phyloP scores from a whole-genome alignment of 192 early-diverging fungal genomes.

The Coemansia sp. region DNA sequence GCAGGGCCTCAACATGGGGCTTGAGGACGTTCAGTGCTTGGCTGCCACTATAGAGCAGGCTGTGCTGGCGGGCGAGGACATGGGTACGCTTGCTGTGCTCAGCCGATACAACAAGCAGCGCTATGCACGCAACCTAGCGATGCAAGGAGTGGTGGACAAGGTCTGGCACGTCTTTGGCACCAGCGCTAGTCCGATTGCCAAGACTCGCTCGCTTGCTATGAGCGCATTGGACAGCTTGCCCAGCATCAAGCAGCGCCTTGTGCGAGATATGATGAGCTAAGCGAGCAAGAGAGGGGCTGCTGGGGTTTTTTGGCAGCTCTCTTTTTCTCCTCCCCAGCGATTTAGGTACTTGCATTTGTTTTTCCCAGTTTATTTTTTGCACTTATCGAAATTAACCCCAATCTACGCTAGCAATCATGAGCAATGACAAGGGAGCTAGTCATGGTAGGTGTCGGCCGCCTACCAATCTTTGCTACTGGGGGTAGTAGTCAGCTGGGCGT shows the following conservation, averaged over 20 bases:
- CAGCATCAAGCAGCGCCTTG: constrained; percentile 57
- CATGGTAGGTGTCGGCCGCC: constrained; percentile 2
- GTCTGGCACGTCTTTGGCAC: constrained; percentile 76
- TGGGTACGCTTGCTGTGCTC: constrained; percentile 75
- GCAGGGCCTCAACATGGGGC: constrained; percentile 93
- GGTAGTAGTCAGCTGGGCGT: no score
- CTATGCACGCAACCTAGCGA: constrained; percentile 78
- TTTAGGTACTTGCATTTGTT: not conserved
- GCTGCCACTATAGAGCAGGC: constrained; percentile 63
- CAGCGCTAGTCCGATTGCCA: constrained; percentile 59
- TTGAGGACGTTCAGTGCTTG: constrained; percentile 79
- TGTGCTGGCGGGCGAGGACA: constrained; percentile 71
- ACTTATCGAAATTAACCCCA: not conserved
- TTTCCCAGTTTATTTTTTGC: not conserved
- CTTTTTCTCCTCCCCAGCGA: not conserved
- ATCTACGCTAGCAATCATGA: constrained; percentile 17
- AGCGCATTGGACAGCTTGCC: constrained; percentile 65
- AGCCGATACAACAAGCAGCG: constrained; percentile 76
- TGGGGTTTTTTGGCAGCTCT: not conserved
- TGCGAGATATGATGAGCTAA: constrained; percentile 21
- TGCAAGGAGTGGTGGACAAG: constrained; percentile 82
- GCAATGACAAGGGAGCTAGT: not conserved
- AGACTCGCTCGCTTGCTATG: constrained; percentile 71
- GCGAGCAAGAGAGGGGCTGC: not conserved
- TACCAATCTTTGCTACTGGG: not conserved